Evolutionary conservation across 2,329 filamentous ascomycete genomes (phyloP).

Genomic region (Juglanconis juglandina): DNA sequence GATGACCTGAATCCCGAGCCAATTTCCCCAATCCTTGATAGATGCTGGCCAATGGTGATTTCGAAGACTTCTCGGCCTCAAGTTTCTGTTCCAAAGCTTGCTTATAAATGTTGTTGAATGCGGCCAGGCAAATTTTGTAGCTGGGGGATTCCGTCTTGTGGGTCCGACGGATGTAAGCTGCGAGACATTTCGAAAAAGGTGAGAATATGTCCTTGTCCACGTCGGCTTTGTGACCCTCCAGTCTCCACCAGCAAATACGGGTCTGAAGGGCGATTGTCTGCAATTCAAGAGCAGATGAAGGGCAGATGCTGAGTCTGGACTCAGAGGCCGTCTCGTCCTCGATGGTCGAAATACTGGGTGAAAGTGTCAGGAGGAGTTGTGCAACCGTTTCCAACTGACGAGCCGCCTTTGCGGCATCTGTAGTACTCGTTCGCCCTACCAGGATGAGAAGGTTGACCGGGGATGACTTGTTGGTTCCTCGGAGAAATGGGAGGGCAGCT

Average conservation of each 20-base stretch:
- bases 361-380: conserved; percentile 61
- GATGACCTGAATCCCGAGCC: conserved; percentile 45
- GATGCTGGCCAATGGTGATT: conserved; percentile 43
- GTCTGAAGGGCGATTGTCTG: conserved; percentile 61
- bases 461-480: conserved; percentile 50
- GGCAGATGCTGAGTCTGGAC: conserved; percentile 51
- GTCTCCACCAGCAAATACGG: conserved; percentile 62
- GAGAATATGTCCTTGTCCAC: conserved; percentile 62
- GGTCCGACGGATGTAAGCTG: conserved; percentile 56
- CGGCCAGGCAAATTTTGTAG: conserved; percentile 37
- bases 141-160: conserved; percentile 30
- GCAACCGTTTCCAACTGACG: conserved; percentile 66
- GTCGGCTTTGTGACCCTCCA: conserved; percentile 58
- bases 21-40: conserved; percentile 47
- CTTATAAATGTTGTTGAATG: conserved; percentile 35
- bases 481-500: conserved; percentile 52
- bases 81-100: conserved; percentile 35
- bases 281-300: conserved; percentile 57
- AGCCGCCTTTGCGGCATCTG: conserved; percentile 54
- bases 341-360: conserved; percentile 62
- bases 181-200: conserved; percentile 61
- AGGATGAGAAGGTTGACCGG: conserved; percentile 55
- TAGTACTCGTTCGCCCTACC: conserved; percentile 38
- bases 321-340: conserved; percentile 58
- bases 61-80: conserved; percentile 34